Conservation (phyloP, 495 filamentous ascomycete species). For the Penicillium cataractarum region DNA sequence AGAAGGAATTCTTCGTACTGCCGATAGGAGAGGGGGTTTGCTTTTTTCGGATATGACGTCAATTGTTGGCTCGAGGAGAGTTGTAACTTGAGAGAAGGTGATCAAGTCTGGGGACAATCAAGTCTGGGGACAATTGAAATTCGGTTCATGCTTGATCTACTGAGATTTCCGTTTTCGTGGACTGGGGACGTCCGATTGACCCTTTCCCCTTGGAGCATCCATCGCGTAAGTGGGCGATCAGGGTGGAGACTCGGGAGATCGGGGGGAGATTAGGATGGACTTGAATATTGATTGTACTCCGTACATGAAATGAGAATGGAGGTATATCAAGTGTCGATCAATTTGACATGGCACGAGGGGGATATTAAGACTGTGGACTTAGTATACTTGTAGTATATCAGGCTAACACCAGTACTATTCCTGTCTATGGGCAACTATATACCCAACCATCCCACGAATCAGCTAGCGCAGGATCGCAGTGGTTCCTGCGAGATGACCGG, state of each 20-base stretch:
- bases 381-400: too few species aligned
- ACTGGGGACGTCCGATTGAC: slow-evolving; percentile 14
- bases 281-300: not conserved
- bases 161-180: slow-evolving; percentile 24
- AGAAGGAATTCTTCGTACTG: not conserved
- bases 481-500: slow-evolving; percentile 5
- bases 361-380: too few species aligned
- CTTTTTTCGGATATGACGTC: slow-evolving; percentile 3
- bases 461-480: not conserved
- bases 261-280: not conserved
- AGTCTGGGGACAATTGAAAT: not conserved
- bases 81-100: not conserved
- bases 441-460: too few species aligned
- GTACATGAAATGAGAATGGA: too few species aligned
- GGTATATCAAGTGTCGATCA: too few species aligned
- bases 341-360: not conserved
- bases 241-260: slow-evolving; percentile 12
- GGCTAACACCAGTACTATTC: not conserved
- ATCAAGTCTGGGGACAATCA: too few species aligned
- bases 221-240: slow-evolving; percentile 20
- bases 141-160: slow-evolving; percentile 17
- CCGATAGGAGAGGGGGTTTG: not conserved
- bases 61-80: not conserved
- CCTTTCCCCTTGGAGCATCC: slow-evolving; percentile 6
- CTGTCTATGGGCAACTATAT: not conserved